phyloP scores from a whole-genome alignment of 2,329 filamentous ascomycete species.

The Fusarium palustre region DNA sequence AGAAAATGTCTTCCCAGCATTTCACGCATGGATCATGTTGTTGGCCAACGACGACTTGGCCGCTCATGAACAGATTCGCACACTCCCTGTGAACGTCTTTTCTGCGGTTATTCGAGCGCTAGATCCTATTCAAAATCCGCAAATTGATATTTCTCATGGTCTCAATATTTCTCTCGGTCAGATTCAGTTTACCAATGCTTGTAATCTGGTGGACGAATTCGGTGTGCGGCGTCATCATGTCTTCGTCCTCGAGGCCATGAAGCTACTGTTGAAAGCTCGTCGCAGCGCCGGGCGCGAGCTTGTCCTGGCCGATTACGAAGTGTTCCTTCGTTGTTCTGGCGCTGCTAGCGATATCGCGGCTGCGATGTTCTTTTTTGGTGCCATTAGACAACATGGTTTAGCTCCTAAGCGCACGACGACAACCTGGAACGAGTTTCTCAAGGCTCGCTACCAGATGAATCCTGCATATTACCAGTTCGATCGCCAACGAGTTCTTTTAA shows the following conservation, averaged over 20 bases:
- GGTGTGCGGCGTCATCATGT: conserved; percentile 60
- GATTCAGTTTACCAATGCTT: conserved; percentile 54
- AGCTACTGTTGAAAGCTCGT: conserved; percentile 53
- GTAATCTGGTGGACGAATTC: conserved; percentile 55
- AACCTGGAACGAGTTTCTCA: conserved; percentile 60
- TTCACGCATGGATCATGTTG: conserved; percentile 47
- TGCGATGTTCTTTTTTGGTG: conserved; percentile 51
- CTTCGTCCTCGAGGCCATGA: conserved; percentile 52
- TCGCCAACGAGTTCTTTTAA: conserved; percentile 54
- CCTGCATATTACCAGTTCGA: conserved; percentile 61
- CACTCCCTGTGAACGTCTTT: conserved; percentile 67
- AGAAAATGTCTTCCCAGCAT: conserved; percentile 39
- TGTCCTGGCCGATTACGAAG: conserved; percentile 57
- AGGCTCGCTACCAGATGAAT: conserved; percentile 60
- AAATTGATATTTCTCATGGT: conserved; percentile 62
- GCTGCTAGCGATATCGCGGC: conserved; percentile 55
- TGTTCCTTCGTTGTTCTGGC: conserved; percentile 61
- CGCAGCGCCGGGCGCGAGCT: conserved; percentile 45
- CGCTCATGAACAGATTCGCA: conserved; percentile 49
- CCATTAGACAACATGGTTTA: conserved; percentile 47
- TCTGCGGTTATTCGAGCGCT: conserved; percentile 72
- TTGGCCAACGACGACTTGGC: conserved; percentile 37
- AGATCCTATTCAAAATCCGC: conserved; percentile 65
- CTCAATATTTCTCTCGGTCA: conserved; percentile 55
- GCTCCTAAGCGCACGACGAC: conserved; percentile 49